A percentile compares a stretch with the other conserved stretches of the same genome.
These are phyloP conservation scores for Sutorius eximius DNA, from an alignment of 1,284 basidiomycete species.

Conservation along the genomic window DNA sequence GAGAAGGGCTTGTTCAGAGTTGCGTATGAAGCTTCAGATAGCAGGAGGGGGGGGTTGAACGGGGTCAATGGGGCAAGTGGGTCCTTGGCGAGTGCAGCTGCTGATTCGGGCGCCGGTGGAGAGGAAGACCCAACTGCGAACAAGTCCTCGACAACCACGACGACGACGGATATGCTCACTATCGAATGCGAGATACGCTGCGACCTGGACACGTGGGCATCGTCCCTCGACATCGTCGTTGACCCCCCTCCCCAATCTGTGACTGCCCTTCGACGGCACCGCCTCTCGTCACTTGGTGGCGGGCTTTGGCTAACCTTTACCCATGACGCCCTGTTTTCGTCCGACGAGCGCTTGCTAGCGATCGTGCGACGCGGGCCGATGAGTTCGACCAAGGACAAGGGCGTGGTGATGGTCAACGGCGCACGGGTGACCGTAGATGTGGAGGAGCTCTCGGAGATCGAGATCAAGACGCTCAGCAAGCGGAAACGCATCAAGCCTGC, in stretches of 20 bases:
- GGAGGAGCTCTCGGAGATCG: conserved; percentile 88
- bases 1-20: conserved; percentile 82
- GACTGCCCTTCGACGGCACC: conserved; percentile 84
- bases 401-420: conserved; percentile 88
- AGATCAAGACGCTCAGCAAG: conserved; percentile 80
- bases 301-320: conserved; percentile 96
- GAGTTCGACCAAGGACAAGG: conserved; percentile 65
- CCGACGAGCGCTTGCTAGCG: conserved; percentile 72
- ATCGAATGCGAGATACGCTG: conserved; percentile 96
- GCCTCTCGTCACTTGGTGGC: conserved; percentile 84
- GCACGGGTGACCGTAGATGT: conserved; percentile 84
- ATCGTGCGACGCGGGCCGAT: conserved; percentile 75
- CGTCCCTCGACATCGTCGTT: conserved; percentile 85
- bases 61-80: conserved; percentile 22
- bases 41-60: conserved; percentile 43
- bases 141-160: not conserved
- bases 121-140: conserved; percentile 13
- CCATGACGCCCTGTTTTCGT: conserved; percentile 78
- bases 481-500: conserved; percentile 86
- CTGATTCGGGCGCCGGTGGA: conserved; percentile 3
- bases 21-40: conserved; percentile 77
- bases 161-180: conserved; percentile 41
- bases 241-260: conserved; percentile 91
- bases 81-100: conserved; percentile 3
- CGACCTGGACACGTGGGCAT: conserved; percentile 90